Evolutionary conservation across 2,329 filamentous ascomycete species (phyloP), one percentile per base, ranked within the genome.

Genomic region (Dactylonectria estremocensis): DNA sequence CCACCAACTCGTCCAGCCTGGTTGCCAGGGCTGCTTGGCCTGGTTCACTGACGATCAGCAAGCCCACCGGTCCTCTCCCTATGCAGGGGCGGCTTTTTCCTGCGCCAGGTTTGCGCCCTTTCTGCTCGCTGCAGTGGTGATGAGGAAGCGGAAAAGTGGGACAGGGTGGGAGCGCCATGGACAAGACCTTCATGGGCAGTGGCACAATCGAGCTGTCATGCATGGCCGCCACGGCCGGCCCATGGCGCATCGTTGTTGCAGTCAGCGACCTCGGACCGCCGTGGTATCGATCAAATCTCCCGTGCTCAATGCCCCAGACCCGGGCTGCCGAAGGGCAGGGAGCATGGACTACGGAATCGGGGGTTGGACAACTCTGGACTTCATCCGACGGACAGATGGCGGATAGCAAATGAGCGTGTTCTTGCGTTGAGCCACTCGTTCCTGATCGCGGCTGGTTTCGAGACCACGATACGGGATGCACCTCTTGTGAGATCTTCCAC

Each of bases 191-290:
- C 56, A 64, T 67, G 58, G 22, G 61, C 67, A 61, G 69, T 75
- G 63, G 62, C 72, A 76, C 66, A 76, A 74, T 75, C 70, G 61
- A 73, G 67, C 67, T 75, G 72, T 75, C 73, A 73, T 74, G 69
- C 73, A 75, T 70, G 52, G 61, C 64, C 50, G 24, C 24, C 52
- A 57, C 67, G 61, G 49, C 40, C 49, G 56, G 57, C 20, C 62
- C 58, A 48, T 64, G 54, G 55, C 56, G 56, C 45, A 24, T 53
- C 50, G 37, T 61, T 46, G 35, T 58, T 58, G 46, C 20, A 56
- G 45, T 56, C 20, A 40, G 58, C 61, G 46, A 22, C 20, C 64
- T 57, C 52, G 53, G 57, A 61, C 58, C 58, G 33, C 64, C 50
- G 24, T 43, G 59, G 57, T 56, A 57, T 61, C 58, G 46, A 14